Base-by-base conservation (phyloP, 1,139 yeast genomes). In the Zygosaccharomyces pseudobailii region DNA sequence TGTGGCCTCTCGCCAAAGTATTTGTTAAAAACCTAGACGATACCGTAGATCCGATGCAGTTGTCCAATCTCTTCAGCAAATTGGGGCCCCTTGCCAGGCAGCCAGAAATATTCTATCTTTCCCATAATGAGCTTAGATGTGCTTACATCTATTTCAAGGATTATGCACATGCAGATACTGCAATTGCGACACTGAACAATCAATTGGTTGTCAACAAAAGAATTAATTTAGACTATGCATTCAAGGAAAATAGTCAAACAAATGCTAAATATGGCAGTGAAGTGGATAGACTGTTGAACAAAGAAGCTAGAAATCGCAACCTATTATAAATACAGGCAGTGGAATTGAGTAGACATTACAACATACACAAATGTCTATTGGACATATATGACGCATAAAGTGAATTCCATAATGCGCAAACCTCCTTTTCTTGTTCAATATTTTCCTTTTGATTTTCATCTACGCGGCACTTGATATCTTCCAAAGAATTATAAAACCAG, bases 1-100 rank as follows among this genome's bases (percentile, higher is more conserved):
- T 74, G 10, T 85, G 81, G 49, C 79, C 84, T 9, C 90, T 95
- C 0, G 95, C 97, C 4, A 81, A 80, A 50, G 58, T 90, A 17
- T 87, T 84, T 56, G 73, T 89, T 9, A 87, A 86, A 25, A 84
- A 86, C 56, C 69, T 90, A 46, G 86, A 82, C 60, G 80, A 81
- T 2, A 66, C 86, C 56, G 81, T 84, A 0, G 95, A 85, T 59
- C 84, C 79, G 46, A 70, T 74, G 47, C 73, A 75, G 31, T 66
- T 90, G 32, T 57, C 58, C 5, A 79, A 77, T 10, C 79, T 95
- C 1, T 87, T 90, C 60, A 69, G 77, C 3, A 74, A 75, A 48
- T 87, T 90, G 67, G 97, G 97, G 0, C 70, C 71, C 0, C 66
- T 89, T 25, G 66, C 75, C 3, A 66, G 69, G 36, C 69, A 74